Evolutionary conservation across 139 green algal species (phyloP).

Genomic region (Tetratostichococcus sp.): DNA sequence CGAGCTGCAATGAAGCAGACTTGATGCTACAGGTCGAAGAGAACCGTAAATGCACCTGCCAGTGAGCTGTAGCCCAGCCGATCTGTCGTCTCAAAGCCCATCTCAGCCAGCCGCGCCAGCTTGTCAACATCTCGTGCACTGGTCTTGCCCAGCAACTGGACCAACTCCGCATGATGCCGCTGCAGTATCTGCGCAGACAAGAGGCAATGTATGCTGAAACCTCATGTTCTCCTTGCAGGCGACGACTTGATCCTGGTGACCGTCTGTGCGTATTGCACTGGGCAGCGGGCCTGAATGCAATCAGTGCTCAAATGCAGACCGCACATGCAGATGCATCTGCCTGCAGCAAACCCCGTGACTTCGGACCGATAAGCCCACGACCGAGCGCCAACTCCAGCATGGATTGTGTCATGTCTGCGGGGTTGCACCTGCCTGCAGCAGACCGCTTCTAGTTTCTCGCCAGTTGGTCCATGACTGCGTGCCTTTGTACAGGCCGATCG

Average conservation of each 20-base stretch:
- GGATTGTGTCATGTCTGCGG: too few relatives aligned
- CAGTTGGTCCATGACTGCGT: conserved; percentile 30
- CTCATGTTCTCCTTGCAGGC: too few relatives aligned
- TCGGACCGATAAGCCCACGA: too few relatives aligned
- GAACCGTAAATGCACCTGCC: neutral
- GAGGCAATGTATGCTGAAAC: too few relatives aligned
- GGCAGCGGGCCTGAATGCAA: too few relatives aligned
- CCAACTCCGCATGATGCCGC: conserved; percentile 34
- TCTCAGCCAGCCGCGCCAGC: conserved; percentile 11
- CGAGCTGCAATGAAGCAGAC: neutral
- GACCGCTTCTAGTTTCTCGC: conserved; percentile 4
- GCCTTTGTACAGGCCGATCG: conserved; percentile 22
- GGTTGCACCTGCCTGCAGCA: conserved; percentile 22
- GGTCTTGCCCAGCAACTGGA: conserved; percentile 51
- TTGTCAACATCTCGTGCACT: conserved; percentile 50
- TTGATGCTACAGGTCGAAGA: neutral
- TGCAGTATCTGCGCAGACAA: conserved; percentile 28
- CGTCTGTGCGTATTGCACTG: too few relatives aligned
- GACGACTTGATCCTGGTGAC: too few relatives aligned
- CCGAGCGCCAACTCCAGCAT: too few relatives aligned
- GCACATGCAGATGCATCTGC: too few relatives aligned
- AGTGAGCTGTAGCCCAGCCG: conserved; percentile 8
- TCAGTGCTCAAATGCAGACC: too few relatives aligned
- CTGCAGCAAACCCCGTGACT: too few relatives aligned
- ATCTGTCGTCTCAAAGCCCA: conserved; percentile 12